A percentile compares a stretch with the other conserved stretches of the same genome.
These are phyloP conservation scores for Skeletonema tropicum DNA, from an alignment of 108 stramenopile genomes.

Conservation along the genomic window DNA sequence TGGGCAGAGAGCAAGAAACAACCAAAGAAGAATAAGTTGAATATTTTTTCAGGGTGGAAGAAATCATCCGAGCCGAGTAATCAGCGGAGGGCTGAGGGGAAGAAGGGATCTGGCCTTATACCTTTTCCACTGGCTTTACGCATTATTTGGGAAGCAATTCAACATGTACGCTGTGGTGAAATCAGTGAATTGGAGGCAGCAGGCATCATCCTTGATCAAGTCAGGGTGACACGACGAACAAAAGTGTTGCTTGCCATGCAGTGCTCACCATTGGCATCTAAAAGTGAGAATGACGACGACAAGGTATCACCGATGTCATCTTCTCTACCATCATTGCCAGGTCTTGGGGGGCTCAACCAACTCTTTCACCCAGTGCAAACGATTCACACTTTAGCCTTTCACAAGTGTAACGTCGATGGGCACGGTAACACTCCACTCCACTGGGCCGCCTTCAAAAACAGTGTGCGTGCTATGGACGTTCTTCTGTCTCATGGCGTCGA, in stretches of 20 bases:
- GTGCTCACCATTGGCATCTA: slow-evolving; percentile 48
- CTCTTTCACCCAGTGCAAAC: slow-evolving; percentile 14
- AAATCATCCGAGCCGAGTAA: background rate
- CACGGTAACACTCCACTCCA: slow-evolving; percentile 90
- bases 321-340: background rate
- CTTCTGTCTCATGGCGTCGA: slow-evolving; percentile 67
- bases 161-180: slow-evolving; percentile 46
- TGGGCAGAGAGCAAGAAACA: slow-evolving; percentile 12
- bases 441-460: slow-evolving; percentile 90
- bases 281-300: slow-evolving; percentile 12
- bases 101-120: slow-evolving; percentile 8
- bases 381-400: slow-evolving; percentile 12
- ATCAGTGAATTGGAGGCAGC: slow-evolving; percentile 64
- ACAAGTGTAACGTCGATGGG: slow-evolving; percentile 59
- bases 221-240: slow-evolving; percentile 41
- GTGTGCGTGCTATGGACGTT: slow-evolving; percentile 67
- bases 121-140: slow-evolving; percentile 38
- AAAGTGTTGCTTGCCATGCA: slow-evolving; percentile 51
- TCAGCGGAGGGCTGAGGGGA: background rate
- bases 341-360: slow-evolving; percentile 8
- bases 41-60: slow-evolving; percentile 38
- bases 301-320: slow-evolving; percentile 6
- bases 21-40: slow-evolving; percentile 40
- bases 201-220: slow-evolving; percentile 45
- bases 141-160: slow-evolving; percentile 41